These are phyloP conservation scores for Linaria vulgaris DNA, from an alignment of 257 asterid genomes.

Conservation along the genomic window DNA sequence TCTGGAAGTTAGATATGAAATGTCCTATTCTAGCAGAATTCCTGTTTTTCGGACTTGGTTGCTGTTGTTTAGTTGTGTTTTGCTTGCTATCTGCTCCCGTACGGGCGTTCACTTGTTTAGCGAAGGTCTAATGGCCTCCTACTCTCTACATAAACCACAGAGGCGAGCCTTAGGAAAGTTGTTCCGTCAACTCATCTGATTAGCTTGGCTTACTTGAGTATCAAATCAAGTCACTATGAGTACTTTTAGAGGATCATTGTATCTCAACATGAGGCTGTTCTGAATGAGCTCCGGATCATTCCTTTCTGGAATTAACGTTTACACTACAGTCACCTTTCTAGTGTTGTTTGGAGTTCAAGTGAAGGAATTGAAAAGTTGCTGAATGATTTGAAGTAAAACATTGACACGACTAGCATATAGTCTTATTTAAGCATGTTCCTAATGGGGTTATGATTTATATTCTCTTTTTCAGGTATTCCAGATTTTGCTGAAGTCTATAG, in stretches of 20 bases:
- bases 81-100: not conserved
- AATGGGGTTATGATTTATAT: conserved; percentile 6
- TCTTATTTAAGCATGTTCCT: not conserved
- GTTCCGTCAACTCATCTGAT: not conserved
- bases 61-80: not conserved
- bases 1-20: not conserved
- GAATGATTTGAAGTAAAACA: conserved; percentile 1
- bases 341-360: conserved; percentile 7
- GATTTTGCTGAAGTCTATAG: conserved; percentile 96
- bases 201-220: conserved; percentile 2
- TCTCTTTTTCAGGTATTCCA: conserved; percentile 59
- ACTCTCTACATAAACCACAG: too few species aligned
- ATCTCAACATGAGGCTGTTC: not conserved
- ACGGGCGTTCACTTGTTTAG: not conserved
- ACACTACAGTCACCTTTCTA: not conserved
- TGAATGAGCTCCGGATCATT: not conserved
- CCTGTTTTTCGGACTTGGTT: not conserved
- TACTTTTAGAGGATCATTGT: not conserved
- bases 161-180: not conserved
- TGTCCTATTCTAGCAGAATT: not conserved
- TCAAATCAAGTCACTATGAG: too few species aligned
- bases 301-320: not conserved
- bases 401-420: conserved; percentile 5
- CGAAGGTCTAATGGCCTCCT: too few species aligned
- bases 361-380: conserved; percentile 2